Evolutionary conservation across 257 asterid species (phyloP), one percentile per base, ranked within the genome.

Genomic region (Nicotiana obtusifolia): DNA sequence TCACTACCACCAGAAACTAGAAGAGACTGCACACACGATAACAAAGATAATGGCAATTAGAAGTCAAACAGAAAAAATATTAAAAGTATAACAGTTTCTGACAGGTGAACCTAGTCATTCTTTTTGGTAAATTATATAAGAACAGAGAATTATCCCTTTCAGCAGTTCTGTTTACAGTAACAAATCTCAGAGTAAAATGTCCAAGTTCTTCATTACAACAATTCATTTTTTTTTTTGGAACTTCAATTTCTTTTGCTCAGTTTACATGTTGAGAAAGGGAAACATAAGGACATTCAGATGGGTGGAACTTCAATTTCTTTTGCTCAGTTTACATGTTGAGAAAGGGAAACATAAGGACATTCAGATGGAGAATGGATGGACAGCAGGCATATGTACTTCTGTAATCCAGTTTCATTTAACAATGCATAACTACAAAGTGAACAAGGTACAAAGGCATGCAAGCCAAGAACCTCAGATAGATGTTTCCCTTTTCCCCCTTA

Each of bases 1-100:
- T 96, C 99, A 71, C 90, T 93, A 78, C 98, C 99, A 77, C 99
- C 99, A 83, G 99, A 96, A 84, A 94, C 98, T 92, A 96, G 82
- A 86, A 94, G 97, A 80, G 97, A 96, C 99, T 96, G 86, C 83
- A 79, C 81, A 86, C 81, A 82, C 75, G 83, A 89, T 64, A 82
- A 49, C 81, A 76, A 69, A 78, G 59, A 75, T 61, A n/a, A 88
- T 76, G 28, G 77, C 64, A 78, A 60, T 81, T 41, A 81, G 56
- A 61, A 61, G 69, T 19, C 11, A 66, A 77, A 26, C 19, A 59
- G 75, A 10, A 66, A 60, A 49, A 64, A 24, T 22, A 47, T 47
- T 11, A 69, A 59, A 73, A 47, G 61, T 47, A 22, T 19, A 47
- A 47, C 59, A 73, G 22, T 22, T 56, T 56, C 61, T 5, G 61